Conservation (phyloP, 345 rosid genomes). For the Cochlearia excelsa region DNA sequence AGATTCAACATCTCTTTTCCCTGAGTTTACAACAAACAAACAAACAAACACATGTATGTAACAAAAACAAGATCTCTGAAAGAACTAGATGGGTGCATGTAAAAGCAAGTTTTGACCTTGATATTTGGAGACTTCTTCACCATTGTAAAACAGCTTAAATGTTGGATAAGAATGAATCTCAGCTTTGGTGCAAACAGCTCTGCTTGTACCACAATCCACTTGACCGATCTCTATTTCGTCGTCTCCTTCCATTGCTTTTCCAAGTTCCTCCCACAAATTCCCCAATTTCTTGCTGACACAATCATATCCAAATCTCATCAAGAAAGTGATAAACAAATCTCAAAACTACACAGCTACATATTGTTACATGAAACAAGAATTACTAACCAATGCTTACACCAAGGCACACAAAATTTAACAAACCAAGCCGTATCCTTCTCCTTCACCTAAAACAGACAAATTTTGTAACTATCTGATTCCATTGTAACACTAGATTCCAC, state of each 20-base stretch:
- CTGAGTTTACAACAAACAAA: constrained; percentile 34
- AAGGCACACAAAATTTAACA: constrained; percentile 93
- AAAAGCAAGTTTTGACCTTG: constrained; percentile 55
- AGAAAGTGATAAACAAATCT: constrained; percentile 10
- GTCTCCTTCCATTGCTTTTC: constrained; percentile 82
- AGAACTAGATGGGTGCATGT: too few species aligned
- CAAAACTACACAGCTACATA: neutral
- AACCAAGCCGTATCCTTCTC: constrained; percentile 98
- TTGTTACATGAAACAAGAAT: neutral
- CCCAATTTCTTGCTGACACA: constrained; percentile 88
- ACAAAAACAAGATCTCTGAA: constrained; percentile 5
- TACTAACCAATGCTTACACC: constrained; percentile 98
- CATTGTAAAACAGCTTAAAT: constrained; percentile 82
- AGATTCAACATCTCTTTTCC: constrained; percentile 71
- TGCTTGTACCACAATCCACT: constrained; percentile 79
- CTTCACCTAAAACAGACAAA: constrained; percentile 55
- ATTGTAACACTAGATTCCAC: neutral
- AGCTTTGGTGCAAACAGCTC: constrained; percentile 74
- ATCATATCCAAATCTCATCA: constrained; percentile 15
- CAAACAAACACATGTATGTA: neutral
- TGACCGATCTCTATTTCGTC: constrained; percentile 96
- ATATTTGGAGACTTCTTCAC: constrained; percentile 84
- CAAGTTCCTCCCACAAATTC: constrained; percentile 86
- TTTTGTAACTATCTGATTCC: neutral
- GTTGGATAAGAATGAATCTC: constrained; percentile 96